phyloP scores from a whole-genome alignment of 768 basidiomycete species.

The Brasilioporus rufonigricans region DNA sequence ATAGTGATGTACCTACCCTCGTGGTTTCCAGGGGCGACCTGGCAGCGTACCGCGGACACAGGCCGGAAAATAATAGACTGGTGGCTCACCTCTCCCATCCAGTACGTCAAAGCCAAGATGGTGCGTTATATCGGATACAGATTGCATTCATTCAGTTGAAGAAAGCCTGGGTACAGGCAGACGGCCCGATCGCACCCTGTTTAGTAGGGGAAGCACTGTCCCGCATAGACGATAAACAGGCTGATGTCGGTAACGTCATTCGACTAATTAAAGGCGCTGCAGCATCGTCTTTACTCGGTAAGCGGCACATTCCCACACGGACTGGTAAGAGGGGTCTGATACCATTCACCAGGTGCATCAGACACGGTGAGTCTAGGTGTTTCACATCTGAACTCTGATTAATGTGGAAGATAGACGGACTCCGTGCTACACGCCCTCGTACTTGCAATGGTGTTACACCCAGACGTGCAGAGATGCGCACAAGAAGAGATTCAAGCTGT shows the following conservation, averaged over 20 bases:
- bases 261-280: constrained; percentile 4
- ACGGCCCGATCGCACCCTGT: background rate
- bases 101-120: background rate
- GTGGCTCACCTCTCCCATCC: constrained; percentile 1
- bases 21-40: constrained; percentile 5
- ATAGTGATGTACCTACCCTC: constrained; percentile 7
- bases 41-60: background rate
- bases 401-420: constrained; percentile 3
- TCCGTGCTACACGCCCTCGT: background rate
- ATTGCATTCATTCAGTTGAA: background rate
- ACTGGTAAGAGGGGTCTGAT: background rate
- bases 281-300: constrained; percentile 7
- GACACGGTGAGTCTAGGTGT: constrained; percentile 3
- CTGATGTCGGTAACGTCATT: background rate
- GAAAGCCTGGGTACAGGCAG: background rate
- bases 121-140: background rate
- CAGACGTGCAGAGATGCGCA: constrained; percentile 8
- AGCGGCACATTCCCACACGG: background rate
- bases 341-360: background rate
- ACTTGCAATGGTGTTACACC: constrained; percentile 7
- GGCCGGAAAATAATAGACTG: constrained; percentile 2
- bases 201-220: constrained; percentile 6
- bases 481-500: constrained; percentile 6
- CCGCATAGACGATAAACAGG: background rate
- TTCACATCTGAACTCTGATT: background rate